phyloP scores from a whole-genome alignment of 805 yeast species.

The Candida takata region DNA sequence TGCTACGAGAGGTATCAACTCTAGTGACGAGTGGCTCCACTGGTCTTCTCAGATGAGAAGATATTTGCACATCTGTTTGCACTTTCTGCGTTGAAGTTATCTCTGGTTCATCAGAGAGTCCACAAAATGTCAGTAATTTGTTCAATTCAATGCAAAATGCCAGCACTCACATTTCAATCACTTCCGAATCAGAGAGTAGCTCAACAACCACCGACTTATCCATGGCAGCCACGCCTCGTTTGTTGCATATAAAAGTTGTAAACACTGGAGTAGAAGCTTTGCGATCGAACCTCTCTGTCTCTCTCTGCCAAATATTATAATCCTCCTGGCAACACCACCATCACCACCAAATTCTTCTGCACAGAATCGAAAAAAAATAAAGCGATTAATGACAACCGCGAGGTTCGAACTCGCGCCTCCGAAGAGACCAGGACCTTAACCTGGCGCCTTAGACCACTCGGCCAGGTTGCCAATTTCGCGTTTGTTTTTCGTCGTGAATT shows the following conservation, averaged over 20 bases:
- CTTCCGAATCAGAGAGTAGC: conserved; percentile 5
- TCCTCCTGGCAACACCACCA: too few relatives aligned
- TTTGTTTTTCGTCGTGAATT: too few relatives aligned
- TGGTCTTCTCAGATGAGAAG: too few relatives aligned
- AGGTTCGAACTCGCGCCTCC: conserved; percentile 87
- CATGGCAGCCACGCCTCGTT: neutral
- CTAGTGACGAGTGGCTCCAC: too few relatives aligned
- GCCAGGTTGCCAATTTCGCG: conserved; percentile 46
- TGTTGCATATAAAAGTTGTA: too few relatives aligned
- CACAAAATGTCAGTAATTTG: conserved; percentile 1
- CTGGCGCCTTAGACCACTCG: conserved; percentile 72
- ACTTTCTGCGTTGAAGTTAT: conserved; percentile 5
- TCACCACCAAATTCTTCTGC: too few relatives aligned
- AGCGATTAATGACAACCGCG: conserved; percentile 57
- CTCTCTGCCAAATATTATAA: too few relatives aligned
- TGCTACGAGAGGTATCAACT: too few relatives aligned
- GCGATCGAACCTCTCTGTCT: too few relatives aligned
- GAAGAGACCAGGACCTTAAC: conserved; percentile 76
- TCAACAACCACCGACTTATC: neutral
- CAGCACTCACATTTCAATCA: conserved; percentile 9
- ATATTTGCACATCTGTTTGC: too few relatives aligned
- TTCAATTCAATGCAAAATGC: neutral
- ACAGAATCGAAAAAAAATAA: neutral
- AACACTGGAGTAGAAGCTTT: too few relatives aligned
- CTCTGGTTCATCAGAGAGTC: conserved; percentile 6